phyloP scores from a whole-genome alignment of 192 early-diverging fungal genomes.

The Gorgonomyces haynaldii region DNA sequence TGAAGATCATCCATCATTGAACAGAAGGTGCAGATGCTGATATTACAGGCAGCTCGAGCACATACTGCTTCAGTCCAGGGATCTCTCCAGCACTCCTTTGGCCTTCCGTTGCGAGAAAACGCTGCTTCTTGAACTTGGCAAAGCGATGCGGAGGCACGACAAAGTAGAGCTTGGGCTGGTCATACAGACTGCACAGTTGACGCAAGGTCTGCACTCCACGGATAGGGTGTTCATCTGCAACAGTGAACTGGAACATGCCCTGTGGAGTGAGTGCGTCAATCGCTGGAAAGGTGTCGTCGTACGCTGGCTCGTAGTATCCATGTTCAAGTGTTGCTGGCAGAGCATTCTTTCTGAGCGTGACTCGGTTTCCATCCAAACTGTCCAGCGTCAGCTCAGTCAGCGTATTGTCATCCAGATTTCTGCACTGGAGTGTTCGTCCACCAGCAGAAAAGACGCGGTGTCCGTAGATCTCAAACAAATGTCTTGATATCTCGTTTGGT shows the following conservation, averaged over 20 bases:
- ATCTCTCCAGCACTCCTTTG: neutral
- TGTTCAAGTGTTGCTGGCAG: conserved; percentile 3
- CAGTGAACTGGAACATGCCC: conserved; percentile 21
- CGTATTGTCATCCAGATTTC: conserved; percentile 5
- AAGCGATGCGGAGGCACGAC: conserved; percentile 7
- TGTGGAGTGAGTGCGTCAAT: conserved; percentile 16
- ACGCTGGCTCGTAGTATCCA: conserved; percentile 14
- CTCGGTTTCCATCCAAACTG: neutral
- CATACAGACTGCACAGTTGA: conserved; percentile 4
- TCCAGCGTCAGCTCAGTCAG: conserved; percentile 9
- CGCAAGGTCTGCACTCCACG: conserved; percentile 6
- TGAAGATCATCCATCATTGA: no score
- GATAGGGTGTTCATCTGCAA: conserved; percentile 17
- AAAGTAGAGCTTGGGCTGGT: conserved; percentile 7
- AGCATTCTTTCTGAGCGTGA: conserved; percentile 9
- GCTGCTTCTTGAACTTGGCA: conserved; percentile 9
- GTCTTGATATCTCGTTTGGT: conserved; percentile 16
- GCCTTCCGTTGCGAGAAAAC: conserved; percentile 5
- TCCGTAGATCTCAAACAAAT: conserved; percentile 18
- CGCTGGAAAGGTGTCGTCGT: conserved; percentile 16
- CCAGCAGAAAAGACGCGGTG: conserved; percentile 14
- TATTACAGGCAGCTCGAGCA: conserved; percentile 9
- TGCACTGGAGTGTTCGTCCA: conserved; percentile 17
- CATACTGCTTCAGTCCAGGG: conserved; percentile 12
- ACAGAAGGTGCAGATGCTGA: no score